Conservation (phyloP, 352 stramenopile genomes). For the Globisporangium polare region DNA sequence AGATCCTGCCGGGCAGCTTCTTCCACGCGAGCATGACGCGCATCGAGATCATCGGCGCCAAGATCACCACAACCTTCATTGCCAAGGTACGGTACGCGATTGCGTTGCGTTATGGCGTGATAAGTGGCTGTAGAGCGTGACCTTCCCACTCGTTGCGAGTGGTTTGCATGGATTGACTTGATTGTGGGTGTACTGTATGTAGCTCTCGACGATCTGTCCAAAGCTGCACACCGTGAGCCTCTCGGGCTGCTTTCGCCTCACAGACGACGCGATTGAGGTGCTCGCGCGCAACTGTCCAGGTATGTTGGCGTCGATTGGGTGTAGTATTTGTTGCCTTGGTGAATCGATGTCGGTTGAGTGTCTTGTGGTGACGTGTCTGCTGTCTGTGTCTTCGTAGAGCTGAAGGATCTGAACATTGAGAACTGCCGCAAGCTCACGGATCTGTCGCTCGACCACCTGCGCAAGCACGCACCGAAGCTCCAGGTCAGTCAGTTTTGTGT, state of each 20-base stretch:
- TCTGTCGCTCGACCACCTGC: slow-evolving; percentile 65
- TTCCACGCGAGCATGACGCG: slow-evolving; percentile 86
- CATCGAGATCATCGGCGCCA: slow-evolving; percentile 80
- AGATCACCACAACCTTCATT: slow-evolving; percentile 78
- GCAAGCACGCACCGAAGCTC: slow-evolving; percentile 75
- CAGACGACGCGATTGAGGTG: slow-evolving; percentile 78
- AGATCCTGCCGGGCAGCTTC: slow-evolving; percentile 78
- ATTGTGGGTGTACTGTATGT: slow-evolving; percentile 1
- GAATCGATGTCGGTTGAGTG: not conserved
- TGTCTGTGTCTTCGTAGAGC: slow-evolving; percentile 32
- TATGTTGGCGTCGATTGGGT: no score
- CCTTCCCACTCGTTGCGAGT: not conserved
- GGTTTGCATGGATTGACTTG: not conserved
- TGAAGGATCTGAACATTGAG: slow-evolving; percentile 87
- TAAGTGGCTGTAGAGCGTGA: not conserved
- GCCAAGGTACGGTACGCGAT: slow-evolving; percentile 34
- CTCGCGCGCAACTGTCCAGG: slow-evolving; percentile 78
- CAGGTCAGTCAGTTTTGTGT: slow-evolving; percentile 51
- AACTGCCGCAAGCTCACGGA: slow-evolving; percentile 90
- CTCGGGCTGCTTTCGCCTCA: slow-evolving; percentile 85
- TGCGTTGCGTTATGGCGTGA: not conserved
- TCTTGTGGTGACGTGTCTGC: not conserved
- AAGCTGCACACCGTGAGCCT: slow-evolving; percentile 87
- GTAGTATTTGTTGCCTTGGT: no score
- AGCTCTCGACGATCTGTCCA: slow-evolving; percentile 72